Percentiles rank a stretch among this genome's conserved stretches.
Conservation (phyloP, 2,329 filamentous ascomycete genomes). For the Trichoderma koningiopsis region DNA sequence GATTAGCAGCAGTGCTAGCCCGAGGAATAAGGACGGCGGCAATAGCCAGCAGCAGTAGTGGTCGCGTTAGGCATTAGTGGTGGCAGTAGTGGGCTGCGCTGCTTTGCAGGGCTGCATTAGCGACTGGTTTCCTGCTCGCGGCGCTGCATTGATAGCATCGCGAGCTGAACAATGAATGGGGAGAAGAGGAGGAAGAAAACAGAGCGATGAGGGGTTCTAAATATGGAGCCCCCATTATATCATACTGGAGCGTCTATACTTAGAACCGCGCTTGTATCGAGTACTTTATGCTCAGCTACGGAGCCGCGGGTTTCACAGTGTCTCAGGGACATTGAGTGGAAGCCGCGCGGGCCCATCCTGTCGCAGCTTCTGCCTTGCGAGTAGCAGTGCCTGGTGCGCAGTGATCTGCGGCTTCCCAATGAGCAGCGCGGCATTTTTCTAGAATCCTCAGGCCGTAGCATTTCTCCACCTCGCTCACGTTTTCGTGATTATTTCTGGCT, state of each 20-base stretch:
- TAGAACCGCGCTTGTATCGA: background rate
- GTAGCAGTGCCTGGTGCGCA: background rate
- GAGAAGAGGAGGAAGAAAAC: background rate
- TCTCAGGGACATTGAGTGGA: background rate
- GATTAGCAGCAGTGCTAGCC: background rate
- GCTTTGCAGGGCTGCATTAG: background rate
- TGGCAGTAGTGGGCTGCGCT: background rate
- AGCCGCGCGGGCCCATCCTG: background rate
- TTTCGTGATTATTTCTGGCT: background rate
- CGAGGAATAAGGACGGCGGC: background rate
- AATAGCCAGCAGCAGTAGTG: background rate
- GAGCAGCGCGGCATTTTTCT: background rate
- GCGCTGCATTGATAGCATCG: background rate
- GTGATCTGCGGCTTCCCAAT: slow-evolving; percentile 8
- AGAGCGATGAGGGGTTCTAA: background rate
- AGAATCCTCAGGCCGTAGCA: background rate
- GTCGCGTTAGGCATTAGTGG: background rate
- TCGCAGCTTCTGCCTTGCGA: background rate
- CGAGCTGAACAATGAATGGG: background rate
- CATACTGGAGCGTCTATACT: background rate
- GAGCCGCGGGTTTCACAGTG: background rate
- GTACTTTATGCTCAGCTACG: background rate
- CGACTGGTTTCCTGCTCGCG: background rate
- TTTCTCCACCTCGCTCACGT: background rate
- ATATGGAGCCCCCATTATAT: background rate